Conservation (phyloP, 306 rosid genomes). For the Pyrus bretschneideri region DNA sequence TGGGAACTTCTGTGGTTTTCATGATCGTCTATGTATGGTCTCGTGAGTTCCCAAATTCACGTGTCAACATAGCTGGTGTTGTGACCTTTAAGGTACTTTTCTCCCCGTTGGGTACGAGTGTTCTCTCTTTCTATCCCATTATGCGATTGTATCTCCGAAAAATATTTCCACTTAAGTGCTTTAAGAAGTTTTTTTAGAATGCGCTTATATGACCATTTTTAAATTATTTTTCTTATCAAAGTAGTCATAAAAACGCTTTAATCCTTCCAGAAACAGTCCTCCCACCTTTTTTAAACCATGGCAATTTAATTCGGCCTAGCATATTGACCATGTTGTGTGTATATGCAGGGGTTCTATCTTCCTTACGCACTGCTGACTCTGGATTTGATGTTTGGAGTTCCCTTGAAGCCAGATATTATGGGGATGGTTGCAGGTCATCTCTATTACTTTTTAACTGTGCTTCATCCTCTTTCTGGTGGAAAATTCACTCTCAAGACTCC, state of each 20-base stretch:
- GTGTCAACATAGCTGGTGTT: constrained; percentile 50
- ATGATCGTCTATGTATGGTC: constrained; percentile 70
- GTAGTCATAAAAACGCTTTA: no score
- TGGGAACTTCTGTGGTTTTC: constrained; percentile 63
- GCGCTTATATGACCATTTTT: no score
- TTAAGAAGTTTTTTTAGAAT: no score
- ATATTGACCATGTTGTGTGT: background rate
- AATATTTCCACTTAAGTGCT: no score
- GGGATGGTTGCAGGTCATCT: constrained; percentile 70
- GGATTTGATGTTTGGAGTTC: constrained; percentile 44
- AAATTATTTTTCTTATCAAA: no score
- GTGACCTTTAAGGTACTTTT: constrained; percentile 56
- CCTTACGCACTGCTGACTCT: constrained; percentile 57
- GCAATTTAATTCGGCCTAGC: background rate
- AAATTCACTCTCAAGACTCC: constrained; percentile 52
- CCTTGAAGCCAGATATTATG: constrained; percentile 35
- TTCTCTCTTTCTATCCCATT: background rate
- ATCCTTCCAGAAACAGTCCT: no score
- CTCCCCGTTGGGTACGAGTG: background rate
- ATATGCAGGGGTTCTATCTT: constrained; percentile 57
- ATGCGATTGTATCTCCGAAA: no score
- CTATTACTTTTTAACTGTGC: constrained; percentile 67
- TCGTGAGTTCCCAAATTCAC: constrained; percentile 65
- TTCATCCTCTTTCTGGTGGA: constrained; percentile 73
- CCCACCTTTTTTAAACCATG: no score